Evolutionary conservation across 1,284 basidiomycete genomes (phyloP), one percentile per base, ranked within the genome.

Genomic region (Gastroboletus turbinatus): DNA sequence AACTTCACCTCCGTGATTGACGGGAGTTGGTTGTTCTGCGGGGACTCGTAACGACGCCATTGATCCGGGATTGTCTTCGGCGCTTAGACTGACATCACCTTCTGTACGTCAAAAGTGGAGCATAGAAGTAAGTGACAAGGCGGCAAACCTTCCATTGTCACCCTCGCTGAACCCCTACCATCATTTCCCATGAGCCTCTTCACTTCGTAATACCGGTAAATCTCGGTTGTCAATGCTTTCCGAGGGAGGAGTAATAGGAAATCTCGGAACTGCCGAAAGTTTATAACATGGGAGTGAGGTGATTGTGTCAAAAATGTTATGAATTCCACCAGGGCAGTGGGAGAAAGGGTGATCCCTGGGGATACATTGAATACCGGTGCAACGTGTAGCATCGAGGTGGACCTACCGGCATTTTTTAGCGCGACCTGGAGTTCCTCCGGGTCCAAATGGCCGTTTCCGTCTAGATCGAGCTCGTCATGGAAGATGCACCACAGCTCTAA

Each of bases 401-500:
- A 73, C 84, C 62, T 60, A 90, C 91, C 92, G 66, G 89, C 87
- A 71, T 87, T 86, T 50, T 75, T 73, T 50, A 96, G 75, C 9
- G 92, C 92, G 36, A 78, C 67, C 47, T 80, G 73, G 56, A 96
- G 80, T 68, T 96, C 93, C 16, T 78, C 73, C 8, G 82, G 77
- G 63, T 94, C 92, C 29, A 96, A 73, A 57, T 83, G 82, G 4
- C 92, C 94, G 72, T 96, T 92, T 32, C 87, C 82, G 66, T 96
- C 93, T 56, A 91, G 76, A 74, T 96, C 94, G 38, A 96, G 80
- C 62, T 94, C 87, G 61, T 90, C 83, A 65, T 94, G 92, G 72
- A 96, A 96, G 57, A 94, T 87, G 53, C 83, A 79, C 94, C 94
- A 96, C 45, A 96, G 78, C 72, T 96, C 92, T 87, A 66, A 60